Conservation (phyloP, 1,284 basidiomycete species). For the Apiotrichum gamsii region DNA sequence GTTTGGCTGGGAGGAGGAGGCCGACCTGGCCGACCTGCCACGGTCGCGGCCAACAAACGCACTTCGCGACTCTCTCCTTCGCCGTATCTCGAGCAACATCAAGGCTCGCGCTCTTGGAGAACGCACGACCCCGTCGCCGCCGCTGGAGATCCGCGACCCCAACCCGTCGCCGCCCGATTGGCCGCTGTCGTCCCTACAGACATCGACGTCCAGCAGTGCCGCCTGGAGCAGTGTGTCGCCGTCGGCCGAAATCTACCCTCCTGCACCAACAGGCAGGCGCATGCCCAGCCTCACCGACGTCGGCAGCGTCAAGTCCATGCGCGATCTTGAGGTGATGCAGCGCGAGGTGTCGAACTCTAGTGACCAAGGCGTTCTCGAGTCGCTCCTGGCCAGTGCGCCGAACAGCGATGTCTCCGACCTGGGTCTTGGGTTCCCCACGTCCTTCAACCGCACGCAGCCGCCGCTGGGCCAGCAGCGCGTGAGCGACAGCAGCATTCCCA, state of each 20-base stretch:
- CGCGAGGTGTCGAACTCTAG: conserved; percentile 16
- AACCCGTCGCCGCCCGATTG: conserved; percentile 33
- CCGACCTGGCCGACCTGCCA: too few species aligned
- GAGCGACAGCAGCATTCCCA: too few species aligned
- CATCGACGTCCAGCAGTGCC: neutral
- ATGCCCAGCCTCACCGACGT: conserved; percentile 1
- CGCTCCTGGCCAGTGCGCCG: too few species aligned
- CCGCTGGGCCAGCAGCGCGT: too few species aligned
- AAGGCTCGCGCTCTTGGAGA: conserved; percentile 12
- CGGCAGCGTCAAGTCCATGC: conserved; percentile 42
- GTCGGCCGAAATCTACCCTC: neutral
- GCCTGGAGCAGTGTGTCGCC: neutral
- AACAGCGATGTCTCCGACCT: too few species aligned
- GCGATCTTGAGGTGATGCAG: conserved; percentile 37
- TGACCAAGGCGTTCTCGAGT: neutral
- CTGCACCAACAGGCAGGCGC: neutral
- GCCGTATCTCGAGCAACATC: conserved; percentile 19
- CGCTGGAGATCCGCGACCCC: conserved; percentile 34
- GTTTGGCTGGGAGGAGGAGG: too few species aligned
- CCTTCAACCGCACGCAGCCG: too few species aligned
- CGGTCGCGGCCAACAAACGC: neutral
- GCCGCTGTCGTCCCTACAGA: conserved; percentile 15
- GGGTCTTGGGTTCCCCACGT: too few species aligned
- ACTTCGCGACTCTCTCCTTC: neutral
- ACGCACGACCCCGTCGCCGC: neutral